A percentile compares a stretch with the other conserved stretches of the same genome.
These are phyloP conservation scores for Phytophthora lateralis DNA, from an alignment of 352 stramenopile genomes.

Conservation along the genomic window DNA sequence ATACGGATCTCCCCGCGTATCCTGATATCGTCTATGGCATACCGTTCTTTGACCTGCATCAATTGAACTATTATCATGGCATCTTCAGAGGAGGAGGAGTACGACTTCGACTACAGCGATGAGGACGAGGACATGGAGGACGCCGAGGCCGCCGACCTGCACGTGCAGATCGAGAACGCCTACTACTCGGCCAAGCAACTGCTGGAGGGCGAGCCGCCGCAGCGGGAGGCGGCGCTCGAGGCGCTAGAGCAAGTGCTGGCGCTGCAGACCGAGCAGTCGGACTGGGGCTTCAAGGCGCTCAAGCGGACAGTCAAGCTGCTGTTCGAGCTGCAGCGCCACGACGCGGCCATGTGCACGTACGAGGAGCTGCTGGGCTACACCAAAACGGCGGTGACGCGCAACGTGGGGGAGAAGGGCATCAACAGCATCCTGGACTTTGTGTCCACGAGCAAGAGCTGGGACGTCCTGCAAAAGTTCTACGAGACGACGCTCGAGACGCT, in stretches of 20 bases:
- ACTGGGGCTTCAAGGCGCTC: conserved; percentile 95
- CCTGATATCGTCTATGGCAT: too few relatives aligned
- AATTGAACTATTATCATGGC: conserved; percentile 46
- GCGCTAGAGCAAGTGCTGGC: conserved; percentile 60
- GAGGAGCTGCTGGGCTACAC: conserved; percentile 90
- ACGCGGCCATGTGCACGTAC: conserved; percentile 85
- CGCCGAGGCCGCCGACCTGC: conserved; percentile 66
- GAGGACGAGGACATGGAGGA: conserved; percentile 91
- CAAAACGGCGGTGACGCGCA: conserved; percentile 90
- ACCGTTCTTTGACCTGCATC: conserved; percentile 1
- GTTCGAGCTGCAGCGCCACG: conserved; percentile 73
- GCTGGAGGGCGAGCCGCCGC: conserved; percentile 60
- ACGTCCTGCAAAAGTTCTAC: conserved; percentile 86
- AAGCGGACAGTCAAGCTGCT: conserved; percentile 96
- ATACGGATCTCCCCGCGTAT: too few relatives aligned
- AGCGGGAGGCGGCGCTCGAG: conserved; percentile 45
- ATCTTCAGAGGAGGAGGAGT: conserved; percentile 67
- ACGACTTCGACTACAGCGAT: conserved; percentile 94
- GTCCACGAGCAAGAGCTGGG: conserved; percentile 88
- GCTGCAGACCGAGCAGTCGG: conserved; percentile 60
- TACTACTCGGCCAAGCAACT: conserved; percentile 93
- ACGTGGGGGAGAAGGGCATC: conserved; percentile 95
- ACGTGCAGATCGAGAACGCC: conserved; percentile 93
- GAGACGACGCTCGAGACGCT: conserved; percentile 87
- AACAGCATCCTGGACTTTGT: conserved; percentile 96